Conservation (phyloP, 163 green algal genomes). For the Coccomyxa subellipsoidea region DNA sequence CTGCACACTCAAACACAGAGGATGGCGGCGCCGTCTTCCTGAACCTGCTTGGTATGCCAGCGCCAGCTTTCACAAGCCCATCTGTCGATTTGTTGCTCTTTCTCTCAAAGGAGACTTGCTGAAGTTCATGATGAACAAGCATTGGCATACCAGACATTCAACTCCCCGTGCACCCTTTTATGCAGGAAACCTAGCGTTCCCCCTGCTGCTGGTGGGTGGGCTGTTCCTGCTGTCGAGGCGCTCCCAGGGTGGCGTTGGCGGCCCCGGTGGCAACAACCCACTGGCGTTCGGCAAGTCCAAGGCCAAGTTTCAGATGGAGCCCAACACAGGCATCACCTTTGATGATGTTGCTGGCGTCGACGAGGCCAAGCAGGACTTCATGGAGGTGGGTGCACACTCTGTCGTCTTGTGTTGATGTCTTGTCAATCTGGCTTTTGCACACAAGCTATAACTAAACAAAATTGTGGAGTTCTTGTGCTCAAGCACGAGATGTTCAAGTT, state of each 20-base stretch:
- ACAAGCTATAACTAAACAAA: no score
- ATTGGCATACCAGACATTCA: neutral
- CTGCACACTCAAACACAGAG: constrained; percentile 91
- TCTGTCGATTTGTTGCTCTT: no score
- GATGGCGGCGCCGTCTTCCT: constrained; percentile 92
- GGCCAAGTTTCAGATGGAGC: constrained; percentile 99
- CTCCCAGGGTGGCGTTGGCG: constrained; percentile 64
- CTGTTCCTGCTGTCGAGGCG: constrained; percentile 97
- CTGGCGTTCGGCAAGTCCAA: constrained; percentile 94
- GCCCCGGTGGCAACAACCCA: constrained; percentile 90
- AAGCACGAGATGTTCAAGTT: no score
- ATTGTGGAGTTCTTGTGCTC: no score
- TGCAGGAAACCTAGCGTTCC: constrained; percentile 97
- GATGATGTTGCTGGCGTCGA: constrained; percentile 96
- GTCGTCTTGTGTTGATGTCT: no score
- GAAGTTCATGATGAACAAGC: no score
- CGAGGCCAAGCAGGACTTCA: constrained; percentile 99
- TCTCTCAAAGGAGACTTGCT: no score
- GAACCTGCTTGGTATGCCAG: constrained; percentile 88
- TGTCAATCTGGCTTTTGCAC: no score
- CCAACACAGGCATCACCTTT: constrained; percentile 98
- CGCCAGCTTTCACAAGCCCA: no score
- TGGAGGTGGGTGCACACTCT: constrained; percentile 73
- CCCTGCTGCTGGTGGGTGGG: constrained; percentile 93
- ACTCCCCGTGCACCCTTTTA: neutral